Percentiles rank a stretch among this genome's conserved stretches.
Conservation (phyloP, 176 grass and related monocot genomes). For the Aegilops bicornis region DNA sequence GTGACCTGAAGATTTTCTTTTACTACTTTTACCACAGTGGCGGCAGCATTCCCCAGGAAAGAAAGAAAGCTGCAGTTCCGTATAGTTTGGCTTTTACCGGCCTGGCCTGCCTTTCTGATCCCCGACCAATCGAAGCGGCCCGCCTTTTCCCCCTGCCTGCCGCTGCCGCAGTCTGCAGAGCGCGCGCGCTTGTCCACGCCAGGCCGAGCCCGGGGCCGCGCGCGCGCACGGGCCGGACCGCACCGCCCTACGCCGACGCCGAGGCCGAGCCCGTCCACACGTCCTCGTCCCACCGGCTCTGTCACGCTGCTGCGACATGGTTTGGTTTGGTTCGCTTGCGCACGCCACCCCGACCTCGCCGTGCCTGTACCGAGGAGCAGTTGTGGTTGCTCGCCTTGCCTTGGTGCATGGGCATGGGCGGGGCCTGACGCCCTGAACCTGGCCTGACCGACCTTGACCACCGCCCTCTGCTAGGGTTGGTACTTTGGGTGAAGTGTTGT, state of each 20-base stretch:
- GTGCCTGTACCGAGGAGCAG: not conserved
- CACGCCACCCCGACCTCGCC: not conserved
- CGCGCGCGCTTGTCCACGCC: not conserved
- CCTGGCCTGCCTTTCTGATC: constrained; percentile 14
- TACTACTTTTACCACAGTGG: not conserved
- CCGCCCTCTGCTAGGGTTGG: no score
- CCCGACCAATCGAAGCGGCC: constrained; percentile 32
- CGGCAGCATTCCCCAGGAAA: constrained; percentile 29
- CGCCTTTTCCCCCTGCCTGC: not conserved
- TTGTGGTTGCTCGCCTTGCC: no score
- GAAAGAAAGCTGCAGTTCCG: constrained; percentile 26
- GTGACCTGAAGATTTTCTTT: not conserved
- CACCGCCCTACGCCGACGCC: not conserved
- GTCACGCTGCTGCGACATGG: not conserved
- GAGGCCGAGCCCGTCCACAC: not conserved
- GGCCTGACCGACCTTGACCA: no score
- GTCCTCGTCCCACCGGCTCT: not conserved
- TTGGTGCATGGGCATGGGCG: no score
- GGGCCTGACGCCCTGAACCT: no score
- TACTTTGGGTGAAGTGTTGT: no score
- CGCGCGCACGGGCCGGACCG: not conserved
- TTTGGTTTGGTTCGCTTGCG: not conserved
- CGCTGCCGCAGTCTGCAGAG: not conserved
- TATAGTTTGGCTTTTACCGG: constrained; percentile 46
- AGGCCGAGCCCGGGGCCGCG: not conserved